Evolutionary conservation across 768 basidiomycete genomes (phyloP).

Genomic region (Lactarius evosmus): DNA sequence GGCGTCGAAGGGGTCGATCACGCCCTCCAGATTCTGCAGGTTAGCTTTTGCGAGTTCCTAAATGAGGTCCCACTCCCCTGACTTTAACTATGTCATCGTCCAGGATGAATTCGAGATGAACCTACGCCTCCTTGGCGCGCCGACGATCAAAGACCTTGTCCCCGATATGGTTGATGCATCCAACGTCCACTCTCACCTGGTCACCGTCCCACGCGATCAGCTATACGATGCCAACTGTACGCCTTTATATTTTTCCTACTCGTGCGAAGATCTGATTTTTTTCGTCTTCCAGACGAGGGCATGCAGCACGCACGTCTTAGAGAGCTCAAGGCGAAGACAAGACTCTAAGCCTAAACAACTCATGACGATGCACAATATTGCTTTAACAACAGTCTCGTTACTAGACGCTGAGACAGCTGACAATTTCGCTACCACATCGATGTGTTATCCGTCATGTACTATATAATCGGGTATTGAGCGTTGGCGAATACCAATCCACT

Average conservation of each 20-base stretch:
- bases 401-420: neutral
- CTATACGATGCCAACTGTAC: conserved; percentile 80
- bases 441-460: conserved; percentile 2
- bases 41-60: conserved; percentile 34
- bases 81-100: conserved; percentile 10
- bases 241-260: conserved; percentile 34
- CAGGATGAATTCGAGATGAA: conserved; percentile 99
- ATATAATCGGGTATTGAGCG: conserved; percentile 7
- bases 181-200: conserved; percentile 62
- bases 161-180: conserved; percentile 89
- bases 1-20: conserved; percentile 84
- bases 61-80: neutral
- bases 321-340: conserved; percentile 24
- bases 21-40: conserved; percentile 75
- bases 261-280: conserved; percentile 1
- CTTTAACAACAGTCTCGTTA: neutral
- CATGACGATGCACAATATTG: neutral
- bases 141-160: conserved; percentile 70
- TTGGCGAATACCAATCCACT: conserved; percentile 15
- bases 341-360: conserved; percentile 12
- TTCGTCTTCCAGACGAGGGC: conserved; percentile 38
- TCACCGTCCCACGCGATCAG: conserved; percentile 65
- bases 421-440: neutral
- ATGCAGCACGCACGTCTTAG: conserved; percentile 44
- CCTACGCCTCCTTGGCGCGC: conserved; percentile 86